Evolutionary conservation across 1,139 yeast genomes (phyloP), one percentile per base, ranked within the genome.

Genomic region (Yamadazyma atlantica): DNA sequence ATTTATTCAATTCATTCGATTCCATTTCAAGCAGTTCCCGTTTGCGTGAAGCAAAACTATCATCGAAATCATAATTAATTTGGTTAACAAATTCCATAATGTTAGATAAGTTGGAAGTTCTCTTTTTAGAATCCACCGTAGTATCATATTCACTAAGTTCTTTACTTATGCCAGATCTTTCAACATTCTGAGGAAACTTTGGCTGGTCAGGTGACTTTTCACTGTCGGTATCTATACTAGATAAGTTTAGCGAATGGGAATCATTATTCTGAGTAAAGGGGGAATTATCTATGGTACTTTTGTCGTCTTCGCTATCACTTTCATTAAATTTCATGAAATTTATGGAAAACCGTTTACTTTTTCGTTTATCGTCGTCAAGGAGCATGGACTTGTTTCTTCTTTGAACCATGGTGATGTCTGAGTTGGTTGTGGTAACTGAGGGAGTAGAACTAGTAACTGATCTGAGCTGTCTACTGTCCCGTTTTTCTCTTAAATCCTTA

Each of bases 21-120:
- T 34, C 37, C 23, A 29, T 3, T 15, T 28, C 10, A 32, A 36
- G 22, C 33, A 29, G 24, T 26, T 22, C 18, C 37, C 36, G 16
- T 12, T 17, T 16, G 31, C 28, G n/a, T 24, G 18, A 22, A 21
- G 33, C 23, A 7, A 28, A 25, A 12, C 29, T 31, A 10, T 33
- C 39, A 9, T 37, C 39, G 25, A 27, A 35, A 26, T 44, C 43
- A 18, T 37, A 43, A 22, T 43, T 41, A 26, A 48, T 48, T 12
- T 46, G 43, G 29, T 42, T 41, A 9, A 45, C 38, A 35, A 48
- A 46, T 18, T 48, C 52, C 39, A 45, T 40, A 16, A 46, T 42
- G 25, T 41, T 37, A 6, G 48, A 37, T 14, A 46, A 32, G 26
- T 42, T 42, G 14, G 50, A 47, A 2, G 41, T 40, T 35, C 52